phyloP scores from a whole-genome alignment of 306 rosid species.

The Acacia melanoxylon region DNA sequence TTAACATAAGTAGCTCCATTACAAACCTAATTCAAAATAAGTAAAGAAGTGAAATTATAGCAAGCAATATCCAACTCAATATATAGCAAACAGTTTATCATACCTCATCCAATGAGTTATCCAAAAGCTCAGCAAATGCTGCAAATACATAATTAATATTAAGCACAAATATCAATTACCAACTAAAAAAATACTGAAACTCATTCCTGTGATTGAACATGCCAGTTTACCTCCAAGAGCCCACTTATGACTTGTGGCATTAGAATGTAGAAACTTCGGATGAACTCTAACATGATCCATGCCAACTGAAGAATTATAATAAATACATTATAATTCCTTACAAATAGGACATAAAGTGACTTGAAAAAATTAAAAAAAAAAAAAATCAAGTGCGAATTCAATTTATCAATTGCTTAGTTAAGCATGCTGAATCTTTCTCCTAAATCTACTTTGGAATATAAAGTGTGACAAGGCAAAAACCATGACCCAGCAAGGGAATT shows the following conservation, averaged over 20 bases:
- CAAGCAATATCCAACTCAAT: neutral
- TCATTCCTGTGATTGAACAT: conserved; percentile 17
- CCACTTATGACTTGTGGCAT: conserved; percentile 99
- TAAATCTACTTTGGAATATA: neutral
- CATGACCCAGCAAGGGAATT: neutral
- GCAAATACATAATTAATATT: conserved; percentile 41
- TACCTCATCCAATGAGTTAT: conserved; percentile 95
- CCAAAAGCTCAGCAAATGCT: conserved; percentile 98
- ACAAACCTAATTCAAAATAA: conserved; percentile 65
- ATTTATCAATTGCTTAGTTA: conserved; percentile 4
- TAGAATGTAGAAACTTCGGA: conserved; percentile 95
- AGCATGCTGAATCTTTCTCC: neutral
- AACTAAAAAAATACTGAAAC: conserved; percentile 6
- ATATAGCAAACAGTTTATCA: conserved; percentile 7
- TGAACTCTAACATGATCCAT: conserved; percentile 97
- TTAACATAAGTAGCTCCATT: conserved; percentile 86
- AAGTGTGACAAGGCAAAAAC: neutral
- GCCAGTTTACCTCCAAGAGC: conserved; percentile 85
- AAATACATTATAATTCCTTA: conserved; percentile 11
- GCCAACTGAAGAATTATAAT: conserved; percentile 66
- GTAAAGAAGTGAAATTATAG: conserved; percentile 21
- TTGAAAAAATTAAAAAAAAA: too few species aligned
- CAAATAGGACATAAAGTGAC: neutral
- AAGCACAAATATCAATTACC: conserved; percentile 24
- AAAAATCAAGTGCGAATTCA: neutral